Conservation (phyloP, 495 filamentous ascomycete genomes). For the Durotheca rogersii region DNA sequence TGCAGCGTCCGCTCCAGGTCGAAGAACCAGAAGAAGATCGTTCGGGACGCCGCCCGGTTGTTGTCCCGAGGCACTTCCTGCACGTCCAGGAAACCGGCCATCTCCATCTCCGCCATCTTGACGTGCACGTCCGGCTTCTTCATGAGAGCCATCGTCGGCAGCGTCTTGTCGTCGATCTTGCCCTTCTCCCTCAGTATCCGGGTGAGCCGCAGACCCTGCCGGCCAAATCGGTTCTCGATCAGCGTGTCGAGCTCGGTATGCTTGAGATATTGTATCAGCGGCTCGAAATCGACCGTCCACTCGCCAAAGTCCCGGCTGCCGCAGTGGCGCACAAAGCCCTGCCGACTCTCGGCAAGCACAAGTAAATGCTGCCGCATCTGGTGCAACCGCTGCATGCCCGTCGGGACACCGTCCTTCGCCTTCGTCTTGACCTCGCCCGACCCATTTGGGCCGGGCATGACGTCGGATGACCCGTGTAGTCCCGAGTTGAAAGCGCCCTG, state of each 20-base stretch:
- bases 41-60: constrained; percentile 71
- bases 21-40: constrained; percentile 88
- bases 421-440: constrained; percentile 29
- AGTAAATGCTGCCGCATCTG: constrained; percentile 68
- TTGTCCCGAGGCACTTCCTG: constrained; percentile 90
- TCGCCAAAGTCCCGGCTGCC: constrained; percentile 58
- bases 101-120: constrained; percentile 77
- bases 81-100: constrained; percentile 76
- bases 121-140: constrained; percentile 77
- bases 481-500: constrained; percentile 14
- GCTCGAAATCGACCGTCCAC: constrained; percentile 78
- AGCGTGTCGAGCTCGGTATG: constrained; percentile 75
- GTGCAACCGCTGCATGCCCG: constrained; percentile 58
- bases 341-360: constrained; percentile 70
- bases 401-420: constrained; percentile 34
- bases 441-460: constrained; percentile 34
- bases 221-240: constrained; percentile 73
- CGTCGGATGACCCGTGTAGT: background rate
- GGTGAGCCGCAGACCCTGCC: constrained; percentile 70
- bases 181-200: constrained; percentile 82
- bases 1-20: constrained; percentile 68
- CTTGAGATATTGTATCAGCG: constrained; percentile 64
- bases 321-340: constrained; percentile 64
- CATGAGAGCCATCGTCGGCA: constrained; percentile 72
- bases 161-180: constrained; percentile 85